Evolutionary conservation across 148 eudicot species (phyloP), one percentile per base, ranked within the genome.

Genomic region (Tetragonia tetragonoides): DNA sequence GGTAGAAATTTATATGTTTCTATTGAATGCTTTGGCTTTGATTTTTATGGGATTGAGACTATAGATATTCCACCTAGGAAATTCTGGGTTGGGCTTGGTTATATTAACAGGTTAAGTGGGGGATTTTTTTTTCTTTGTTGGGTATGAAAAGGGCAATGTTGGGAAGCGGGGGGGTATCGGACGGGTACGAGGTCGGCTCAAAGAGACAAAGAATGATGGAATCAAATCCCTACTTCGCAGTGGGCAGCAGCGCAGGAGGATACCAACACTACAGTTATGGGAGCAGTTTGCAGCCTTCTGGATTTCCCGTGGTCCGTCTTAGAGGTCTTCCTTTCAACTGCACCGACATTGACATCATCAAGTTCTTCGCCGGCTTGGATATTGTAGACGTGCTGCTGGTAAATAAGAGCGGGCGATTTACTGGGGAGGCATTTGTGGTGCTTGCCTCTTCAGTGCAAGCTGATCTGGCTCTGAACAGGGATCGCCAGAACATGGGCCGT

Each of bases 141-240:
- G 95, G 93, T 90, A 85, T 88, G 83, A 56, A 86, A 89, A 93
- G 97, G 97, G 91, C 92, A 85, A 89, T 88, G 93, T 91, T 83
- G 89, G 93, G 97, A 89, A 83, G 95, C 95, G 97, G 97, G 97
- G 97, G 97, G 93, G 87, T 91, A 75, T 88, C 89, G 85, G 91
- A 89, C 89, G 93, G 96, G 94, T 90, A 88, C 92, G 94, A 87
- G 94, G 88, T 91, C 85, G 93, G 98, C 91, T 91, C 98, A 91
- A 93, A 93, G 96, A 88, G 98, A 89, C 92, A 89, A 90, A 88
- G 98, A 90, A 86, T 93, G 96, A 93, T 89, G 92, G 98, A 93
- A 83, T 86, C 98, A 84, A 90, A 88, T 90, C 91, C 92, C 89
- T 91, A 91, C 98, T 91, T 91, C 91, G 92, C 96, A 93, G 93